phyloP scores from a whole-genome alignment of 2,329 filamentous ascomycete species.

The Colletotrichum sp. region DNA sequence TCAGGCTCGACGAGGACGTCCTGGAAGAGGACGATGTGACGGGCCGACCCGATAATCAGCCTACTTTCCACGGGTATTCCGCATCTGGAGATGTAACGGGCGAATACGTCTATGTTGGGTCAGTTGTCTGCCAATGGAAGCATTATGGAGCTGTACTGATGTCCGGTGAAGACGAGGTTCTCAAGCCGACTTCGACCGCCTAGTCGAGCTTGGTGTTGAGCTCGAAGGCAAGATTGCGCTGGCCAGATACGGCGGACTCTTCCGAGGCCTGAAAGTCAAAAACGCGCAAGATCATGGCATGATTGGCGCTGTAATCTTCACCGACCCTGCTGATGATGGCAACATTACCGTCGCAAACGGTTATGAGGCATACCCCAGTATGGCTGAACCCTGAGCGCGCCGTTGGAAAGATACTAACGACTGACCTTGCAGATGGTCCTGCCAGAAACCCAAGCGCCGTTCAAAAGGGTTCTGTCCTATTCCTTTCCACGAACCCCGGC shows the following conservation, averaged over 20 bases:
- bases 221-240: conserved; percentile 81
- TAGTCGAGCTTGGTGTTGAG: conserved; percentile 70
- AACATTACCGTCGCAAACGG: conserved; percentile 77
- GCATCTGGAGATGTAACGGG: conserved; percentile 79
- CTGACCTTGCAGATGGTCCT: conserved; percentile 55
- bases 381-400: neutral
- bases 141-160: neutral
- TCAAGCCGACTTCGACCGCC: conserved; percentile 74
- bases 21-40: conserved; percentile 77
- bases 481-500: conserved; percentile 60
- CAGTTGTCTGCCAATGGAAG: neutral
- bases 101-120: conserved; percentile 79
- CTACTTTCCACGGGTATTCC: conserved; percentile 85
- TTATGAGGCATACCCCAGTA: conserved; percentile 69
- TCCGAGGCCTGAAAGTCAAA: conserved; percentile 84
- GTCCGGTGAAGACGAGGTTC: conserved; percentile 58
- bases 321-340: conserved; percentile 78
- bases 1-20: conserved; percentile 74
- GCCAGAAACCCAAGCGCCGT: conserved; percentile 79
- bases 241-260: conserved; percentile 76
- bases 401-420: conserved; percentile 28
- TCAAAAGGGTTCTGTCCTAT: conserved; percentile 79
- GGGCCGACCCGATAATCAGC: conserved; percentile 69
- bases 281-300: conserved; percentile 80
- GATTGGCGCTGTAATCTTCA: conserved; percentile 75